Base-by-base conservation (phyloP, 2,329 filamentous ascomycete species). In the Dryadomyces quercivorus region DNA sequence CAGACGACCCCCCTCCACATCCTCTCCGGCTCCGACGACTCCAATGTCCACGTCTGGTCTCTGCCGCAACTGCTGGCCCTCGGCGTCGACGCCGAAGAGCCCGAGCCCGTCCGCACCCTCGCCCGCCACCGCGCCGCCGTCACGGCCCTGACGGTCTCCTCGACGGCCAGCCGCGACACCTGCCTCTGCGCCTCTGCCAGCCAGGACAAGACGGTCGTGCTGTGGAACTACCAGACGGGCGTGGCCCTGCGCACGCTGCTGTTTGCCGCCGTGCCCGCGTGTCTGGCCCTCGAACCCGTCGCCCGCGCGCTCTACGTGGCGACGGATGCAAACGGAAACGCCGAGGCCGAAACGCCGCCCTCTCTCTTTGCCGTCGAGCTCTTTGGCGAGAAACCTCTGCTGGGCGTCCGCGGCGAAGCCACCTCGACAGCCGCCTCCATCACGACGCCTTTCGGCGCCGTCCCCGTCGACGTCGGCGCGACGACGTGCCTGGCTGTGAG, bases 21-120 rank as follows among this genome's bases (percentile, higher is more conserved):
- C 52, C 75, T 93, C 51, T 88, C 86, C 1, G 88, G 84, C 44
- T 92, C 88, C 2, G 80, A 85, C 61, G 93, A 98, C 72, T 87
- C 90, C 52, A 95, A 88, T 66, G 78, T 96, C 59, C 88, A 95
- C 68, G 85, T 97, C 57, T 98, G 93, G 93, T 88, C 88, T 1
- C 70, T 96, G 52, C 76, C 86, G 3, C 77, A 78, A 22, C 78
- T 97, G 12, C 76, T 96, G 2, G 78, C 82, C 57, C 69, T 80
- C 54, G 55, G 55, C n/a, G 21, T n/a, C 18, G 31, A 20, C 15
- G 34, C 43, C 51, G 58, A 56, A 15, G 76, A 77, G 63, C 79
- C 70, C 69, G 82, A 90, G 61, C 91, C 92, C 2, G 73, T 89
- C 50, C 78, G 82, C 56, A 91, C 85, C 5, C 81, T 98, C 56